A percentile compares a stretch with the other conserved stretches of the same genome.
phyloP scores from a whole-genome alignment of 305 asterid species.

The Fraxinus baroniana region DNA sequence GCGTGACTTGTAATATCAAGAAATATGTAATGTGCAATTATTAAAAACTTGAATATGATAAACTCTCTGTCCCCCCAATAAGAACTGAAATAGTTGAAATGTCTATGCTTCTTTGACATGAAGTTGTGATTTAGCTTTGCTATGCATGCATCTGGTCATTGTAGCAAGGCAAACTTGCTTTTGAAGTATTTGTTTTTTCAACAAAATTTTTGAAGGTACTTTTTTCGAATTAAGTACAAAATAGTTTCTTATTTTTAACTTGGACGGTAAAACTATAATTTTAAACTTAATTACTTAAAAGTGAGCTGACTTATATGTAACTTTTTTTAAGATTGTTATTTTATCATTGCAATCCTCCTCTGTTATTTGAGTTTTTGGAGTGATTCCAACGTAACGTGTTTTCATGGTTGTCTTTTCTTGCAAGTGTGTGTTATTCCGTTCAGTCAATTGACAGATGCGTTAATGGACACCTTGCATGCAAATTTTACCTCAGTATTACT shows the following conservation, averaged over 20 bases:
- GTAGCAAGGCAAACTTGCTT: not conserved
- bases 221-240: not conserved
- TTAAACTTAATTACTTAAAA: not conserved
- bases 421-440: not conserved
- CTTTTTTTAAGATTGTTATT: not conserved
- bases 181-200: too few relatives aligned
- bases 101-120: not conserved
- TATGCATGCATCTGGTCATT: not conserved
- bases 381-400: not conserved
- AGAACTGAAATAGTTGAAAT: not conserved
- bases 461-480: not conserved
- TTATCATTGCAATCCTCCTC: not conserved
- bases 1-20: not conserved
- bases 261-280: not conserved
- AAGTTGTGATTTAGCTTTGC: not conserved
- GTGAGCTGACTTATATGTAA: not conserved
- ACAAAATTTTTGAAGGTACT: not conserved
- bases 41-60: not conserved
- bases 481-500: not conserved
- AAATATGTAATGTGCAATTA: slow-evolving; percentile 13
- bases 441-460: not conserved
- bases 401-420: not conserved
- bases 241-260: not conserved
- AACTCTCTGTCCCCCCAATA: slow-evolving; percentile 8
- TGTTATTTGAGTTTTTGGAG: not conserved